Conservation (phyloP, 805 yeast species). For the Zygotorulaspora florentina region DNA sequence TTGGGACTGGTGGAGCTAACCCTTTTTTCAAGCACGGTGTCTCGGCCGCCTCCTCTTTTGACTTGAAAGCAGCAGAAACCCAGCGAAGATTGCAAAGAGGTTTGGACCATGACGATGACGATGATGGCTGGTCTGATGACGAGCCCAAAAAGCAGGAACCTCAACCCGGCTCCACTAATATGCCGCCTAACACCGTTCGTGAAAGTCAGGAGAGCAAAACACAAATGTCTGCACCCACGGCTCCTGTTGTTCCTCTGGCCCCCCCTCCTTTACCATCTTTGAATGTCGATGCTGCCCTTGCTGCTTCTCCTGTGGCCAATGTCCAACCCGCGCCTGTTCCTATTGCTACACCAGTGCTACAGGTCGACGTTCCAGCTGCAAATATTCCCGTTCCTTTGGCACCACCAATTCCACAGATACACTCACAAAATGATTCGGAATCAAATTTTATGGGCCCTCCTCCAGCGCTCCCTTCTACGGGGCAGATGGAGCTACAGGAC, state of each 20-base stretch:
- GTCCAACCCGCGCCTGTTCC: constrained; percentile 21
- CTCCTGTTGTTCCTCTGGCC: constrained; percentile 15
- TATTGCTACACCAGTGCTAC: constrained; percentile 24
- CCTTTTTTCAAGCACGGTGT: constrained; percentile 57
- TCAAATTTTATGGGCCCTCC: constrained; percentile 11
- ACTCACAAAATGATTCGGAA: constrained; percentile 2
- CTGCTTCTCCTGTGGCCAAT: constrained; percentile 3
- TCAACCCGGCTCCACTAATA: constrained; percentile 28
- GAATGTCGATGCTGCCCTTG: not conserved
- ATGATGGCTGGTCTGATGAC: constrained; percentile 37
- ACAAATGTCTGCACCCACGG: not conserved
- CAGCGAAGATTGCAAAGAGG: constrained; percentile 71
- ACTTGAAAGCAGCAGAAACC: constrained; percentile 57
- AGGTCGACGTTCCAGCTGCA: constrained; percentile 6
- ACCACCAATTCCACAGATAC: constrained; percentile 39
- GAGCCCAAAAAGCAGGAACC: constrained; percentile 33
- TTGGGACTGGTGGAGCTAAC: constrained; percentile 31
- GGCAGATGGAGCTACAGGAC: not conserved
- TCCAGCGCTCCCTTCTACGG: constrained; percentile 12
- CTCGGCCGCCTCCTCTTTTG: constrained; percentile 38
- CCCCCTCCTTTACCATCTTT: constrained; percentile 7
- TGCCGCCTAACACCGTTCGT: constrained; percentile 16
- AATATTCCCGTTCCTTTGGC: constrained; percentile 39
- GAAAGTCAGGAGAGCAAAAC: not conserved
- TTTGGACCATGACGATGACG: constrained; percentile 32